phyloP scores from a whole-genome alignment of 768 basidiomycete species.

The Coprinellus micaceus region DNA sequence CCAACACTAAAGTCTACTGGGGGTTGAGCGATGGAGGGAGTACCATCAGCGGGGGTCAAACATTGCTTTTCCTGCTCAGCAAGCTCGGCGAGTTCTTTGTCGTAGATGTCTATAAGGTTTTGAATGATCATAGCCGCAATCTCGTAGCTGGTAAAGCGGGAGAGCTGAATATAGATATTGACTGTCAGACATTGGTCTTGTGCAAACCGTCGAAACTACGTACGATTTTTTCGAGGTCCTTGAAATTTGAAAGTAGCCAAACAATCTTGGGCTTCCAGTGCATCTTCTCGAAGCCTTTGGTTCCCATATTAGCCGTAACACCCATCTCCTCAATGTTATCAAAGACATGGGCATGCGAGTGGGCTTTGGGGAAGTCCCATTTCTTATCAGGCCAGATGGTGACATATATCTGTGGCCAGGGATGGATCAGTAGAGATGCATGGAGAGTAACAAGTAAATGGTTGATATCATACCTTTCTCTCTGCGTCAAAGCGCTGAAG shows the following conservation, averaged over 20 bases:
- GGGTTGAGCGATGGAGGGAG: too few species aligned
- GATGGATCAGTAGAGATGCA: background rate
- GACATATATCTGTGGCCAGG: background rate
- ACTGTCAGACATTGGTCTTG: background rate
- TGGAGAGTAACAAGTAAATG: too few species aligned
- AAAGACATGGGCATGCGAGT: conserved; percentile 9
- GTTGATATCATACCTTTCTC: conserved; percentile 1
- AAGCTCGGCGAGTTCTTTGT: too few species aligned
- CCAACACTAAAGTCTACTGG: too few species aligned
- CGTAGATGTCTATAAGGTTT: too few species aligned
- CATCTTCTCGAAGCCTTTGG: conserved; percentile 7
- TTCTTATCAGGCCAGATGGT: conserved; percentile 1
- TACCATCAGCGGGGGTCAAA: too few species aligned
- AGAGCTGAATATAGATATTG: background rate
- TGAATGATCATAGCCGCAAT: too few species aligned
- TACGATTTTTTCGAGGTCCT: conserved; percentile 8
- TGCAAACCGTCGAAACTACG: background rate
- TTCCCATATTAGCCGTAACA: conserved; percentile 5
- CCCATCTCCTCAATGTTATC: conserved; percentile 9
- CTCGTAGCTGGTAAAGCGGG: background rate
- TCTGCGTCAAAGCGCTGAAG: conserved; percentile 6
- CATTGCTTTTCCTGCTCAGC: too few species aligned
- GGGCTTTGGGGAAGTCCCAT: conserved; percentile 12
- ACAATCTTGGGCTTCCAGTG: conserved; percentile 1
- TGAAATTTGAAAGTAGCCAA: conserved; percentile 8